Evolutionary conservation across 352 stramenopile species (phyloP), one percentile per base, ranked within the genome.

Genomic region (Globisporangium abappressorium): DNA sequence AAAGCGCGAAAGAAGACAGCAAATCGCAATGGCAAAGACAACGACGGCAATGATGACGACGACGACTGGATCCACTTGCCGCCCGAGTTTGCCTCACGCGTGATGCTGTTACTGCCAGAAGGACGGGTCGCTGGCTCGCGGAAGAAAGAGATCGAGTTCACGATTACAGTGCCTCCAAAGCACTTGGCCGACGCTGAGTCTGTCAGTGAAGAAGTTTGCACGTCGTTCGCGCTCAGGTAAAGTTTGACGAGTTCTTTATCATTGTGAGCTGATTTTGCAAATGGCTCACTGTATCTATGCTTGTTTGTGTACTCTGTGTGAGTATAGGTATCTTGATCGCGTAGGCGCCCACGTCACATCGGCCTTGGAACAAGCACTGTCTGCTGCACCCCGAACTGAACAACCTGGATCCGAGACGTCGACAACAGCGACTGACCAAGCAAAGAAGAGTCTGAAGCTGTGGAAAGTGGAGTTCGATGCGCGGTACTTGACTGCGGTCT

Each of bases 381-480:
- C 62, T 4, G 22, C 46, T 20, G 58, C 38, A 8, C 59, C 54
- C 30, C 46, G 30, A 26, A 26, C 5, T 24, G 54, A 63, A 46
- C 20, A 36, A 54, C n/a, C 34, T 34, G n/a, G 43, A 24, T 7
- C 26, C 54, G 9, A 60, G 20, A 12, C 56, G 20, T 43, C 22
- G 54, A 24, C 34, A 33, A 3, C 43, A 51, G 20, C 18, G 15
- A 63, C 24, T 15, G 33, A 20, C 2, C 64, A 51, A 20, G 34
- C 14, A 18, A 75, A 69, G 9, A 53, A 46, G 33, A 51, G 59
- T 12, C 49, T 72, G 61, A 76, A 82, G 54, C 65, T 95, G 0
- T 95, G 87, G 87, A 77, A 79, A 69, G 68, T 94, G 34, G 87
- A 95, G 66, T 89, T 93, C 54, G 87, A 95, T 53, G 80, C 81